Evolutionary conservation across 2,329 filamentous ascomycete species (phyloP).

Genomic region (Chlorencoelia australis): DNA sequence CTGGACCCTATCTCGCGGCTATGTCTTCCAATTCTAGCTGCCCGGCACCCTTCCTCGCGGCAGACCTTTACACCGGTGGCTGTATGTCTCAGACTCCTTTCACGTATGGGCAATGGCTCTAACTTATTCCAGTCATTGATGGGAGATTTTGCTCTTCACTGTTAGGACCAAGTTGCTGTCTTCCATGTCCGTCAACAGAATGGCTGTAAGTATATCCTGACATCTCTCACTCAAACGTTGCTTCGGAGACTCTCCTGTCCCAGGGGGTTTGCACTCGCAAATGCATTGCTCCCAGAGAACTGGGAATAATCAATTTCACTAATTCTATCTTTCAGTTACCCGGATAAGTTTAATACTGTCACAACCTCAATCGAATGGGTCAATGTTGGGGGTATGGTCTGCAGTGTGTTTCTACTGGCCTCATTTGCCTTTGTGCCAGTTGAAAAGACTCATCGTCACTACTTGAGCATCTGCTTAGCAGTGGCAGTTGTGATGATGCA

Average conservation of each 20-base stretch:
- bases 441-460: slow-evolving; percentile 86
- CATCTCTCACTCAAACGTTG: too few species aligned
- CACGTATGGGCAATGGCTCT: background rate
- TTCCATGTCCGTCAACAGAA: slow-evolving; percentile 80
- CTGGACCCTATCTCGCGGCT: background rate
- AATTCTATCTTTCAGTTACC: too few species aligned
- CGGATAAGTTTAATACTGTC: slow-evolving; percentile 47
- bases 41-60: slow-evolving; percentile 59
- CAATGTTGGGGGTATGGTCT: slow-evolving; percentile 61
- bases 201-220: too few species aligned
- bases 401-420: slow-evolving; percentile 64
- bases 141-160: slow-evolving; percentile 49
- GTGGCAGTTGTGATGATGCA: slow-evolving; percentile 69
- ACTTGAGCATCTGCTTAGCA: slow-evolving; percentile 80
- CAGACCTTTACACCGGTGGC: slow-evolving; percentile 51
- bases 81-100: slow-evolving; percentile 41
- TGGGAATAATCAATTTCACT: too few species aligned
- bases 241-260: too few species aligned
- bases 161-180: slow-evolving; percentile 57
- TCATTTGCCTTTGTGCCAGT: slow-evolving; percentile 75
- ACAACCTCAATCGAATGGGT: slow-evolving; percentile 70
- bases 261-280: too few species aligned
- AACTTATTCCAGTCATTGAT: slow-evolving; percentile 32
- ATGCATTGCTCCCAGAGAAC: too few species aligned
- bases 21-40: slow-evolving; percentile 33